Percentiles rank a stretch among this genome's conserved stretches.
phyloP scores from a whole-genome alignment of 2,329 filamentous ascomycete species.

The Ramularia collo-cygni region DNA sequence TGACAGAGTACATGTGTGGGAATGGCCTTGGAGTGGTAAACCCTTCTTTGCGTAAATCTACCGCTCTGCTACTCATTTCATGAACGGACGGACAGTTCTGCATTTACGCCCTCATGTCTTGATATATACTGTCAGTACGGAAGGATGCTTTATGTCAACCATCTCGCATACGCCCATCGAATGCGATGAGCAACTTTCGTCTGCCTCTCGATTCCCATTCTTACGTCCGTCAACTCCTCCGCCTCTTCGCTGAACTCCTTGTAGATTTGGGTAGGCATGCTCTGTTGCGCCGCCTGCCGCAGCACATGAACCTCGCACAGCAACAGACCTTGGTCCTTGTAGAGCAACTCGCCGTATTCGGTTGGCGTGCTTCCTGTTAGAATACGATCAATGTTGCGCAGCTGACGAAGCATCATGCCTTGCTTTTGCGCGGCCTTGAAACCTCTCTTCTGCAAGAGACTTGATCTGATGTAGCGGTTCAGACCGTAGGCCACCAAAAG shows the following conservation, averaged over 20 bases:
- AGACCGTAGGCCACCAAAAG: slow-evolving; percentile 77
- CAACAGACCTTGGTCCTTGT: slow-evolving; percentile 86
- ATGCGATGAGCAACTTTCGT: slow-evolving; percentile 74
- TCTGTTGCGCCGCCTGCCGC: slow-evolving; percentile 56
- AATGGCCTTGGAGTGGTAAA: too few relatives aligned
- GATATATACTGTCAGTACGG: too few relatives aligned
- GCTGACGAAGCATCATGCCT: slow-evolving; percentile 64
- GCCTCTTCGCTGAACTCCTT: slow-evolving; percentile 86
- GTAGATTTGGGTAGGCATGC: slow-evolving; percentile 68
- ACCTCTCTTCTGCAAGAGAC: slow-evolving; percentile 66
- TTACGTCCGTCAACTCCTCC: slow-evolving; percentile 74
- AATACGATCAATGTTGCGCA: slow-evolving; percentile 79
- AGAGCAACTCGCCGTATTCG: slow-evolving; percentile 69
- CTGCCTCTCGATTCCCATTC: slow-evolving; percentile 70
- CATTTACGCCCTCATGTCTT: too few relatives aligned
- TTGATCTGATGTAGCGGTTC: slow-evolving; percentile 61
- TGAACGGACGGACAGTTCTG: too few relatives aligned
- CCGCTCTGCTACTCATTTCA: too few relatives aligned
- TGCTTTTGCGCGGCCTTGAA: slow-evolving; percentile 58
- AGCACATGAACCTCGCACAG: slow-evolving; percentile 85
- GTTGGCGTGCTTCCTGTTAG: slow-evolving; percentile 48
- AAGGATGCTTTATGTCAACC: slow-evolving; percentile 37
- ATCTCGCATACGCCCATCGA: slow-evolving; percentile 82
- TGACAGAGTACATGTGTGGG: too few relatives aligned
- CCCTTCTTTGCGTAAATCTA: too few relatives aligned